Conservation (phyloP, 2,329 filamentous ascomycete species). For the Sordariomycetes sp. region DNA sequence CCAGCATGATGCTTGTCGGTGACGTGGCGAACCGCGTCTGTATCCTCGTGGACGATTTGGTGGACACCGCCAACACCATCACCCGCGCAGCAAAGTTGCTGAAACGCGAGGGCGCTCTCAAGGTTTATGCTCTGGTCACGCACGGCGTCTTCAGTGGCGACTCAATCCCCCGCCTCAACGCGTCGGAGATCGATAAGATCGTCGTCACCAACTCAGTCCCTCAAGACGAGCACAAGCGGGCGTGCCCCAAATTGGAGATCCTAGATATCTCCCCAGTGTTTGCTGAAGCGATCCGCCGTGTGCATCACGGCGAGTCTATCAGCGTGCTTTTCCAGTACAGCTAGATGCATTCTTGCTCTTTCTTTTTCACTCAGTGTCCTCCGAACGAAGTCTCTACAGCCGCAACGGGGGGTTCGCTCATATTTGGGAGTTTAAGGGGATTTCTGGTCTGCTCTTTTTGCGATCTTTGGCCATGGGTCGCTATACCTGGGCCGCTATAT, state of each 20-base stretch:
- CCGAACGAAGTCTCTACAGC: too few relatives aligned
- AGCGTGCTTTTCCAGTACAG: slow-evolving; percentile 68
- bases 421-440: too few relatives aligned
- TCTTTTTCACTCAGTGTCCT: too few relatives aligned
- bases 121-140: slow-evolving; percentile 85
- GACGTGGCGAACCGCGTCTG: slow-evolving; percentile 73
- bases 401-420: too few relatives aligned
- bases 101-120: slow-evolving; percentile 88
- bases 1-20: slow-evolving; percentile 92
- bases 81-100: slow-evolving; percentile 93
- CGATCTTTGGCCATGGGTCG: too few relatives aligned
- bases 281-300: slow-evolving; percentile 88
- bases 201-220: slow-evolving; percentile 94
- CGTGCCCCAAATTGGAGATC: slow-evolving; percentile 84
- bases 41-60: slow-evolving; percentile 89
- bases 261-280: slow-evolving; percentile 86
- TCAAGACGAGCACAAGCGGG: slow-evolving; percentile 68
- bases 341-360: too few relatives aligned
- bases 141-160: slow-evolving; percentile 94
- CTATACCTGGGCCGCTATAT: too few relatives aligned
- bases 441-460: too few relatives aligned
- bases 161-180: slow-evolving; percentile 88
- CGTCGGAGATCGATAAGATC: slow-evolving; percentile 84
- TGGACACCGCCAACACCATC: slow-evolving; percentile 95
- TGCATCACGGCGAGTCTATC: slow-evolving; percentile 97